These are phyloP conservation scores for Sporothrix pallida DNA, from an alignment of 2,329 filamentous ascomycete species.

Conservation along the genomic window DNA sequence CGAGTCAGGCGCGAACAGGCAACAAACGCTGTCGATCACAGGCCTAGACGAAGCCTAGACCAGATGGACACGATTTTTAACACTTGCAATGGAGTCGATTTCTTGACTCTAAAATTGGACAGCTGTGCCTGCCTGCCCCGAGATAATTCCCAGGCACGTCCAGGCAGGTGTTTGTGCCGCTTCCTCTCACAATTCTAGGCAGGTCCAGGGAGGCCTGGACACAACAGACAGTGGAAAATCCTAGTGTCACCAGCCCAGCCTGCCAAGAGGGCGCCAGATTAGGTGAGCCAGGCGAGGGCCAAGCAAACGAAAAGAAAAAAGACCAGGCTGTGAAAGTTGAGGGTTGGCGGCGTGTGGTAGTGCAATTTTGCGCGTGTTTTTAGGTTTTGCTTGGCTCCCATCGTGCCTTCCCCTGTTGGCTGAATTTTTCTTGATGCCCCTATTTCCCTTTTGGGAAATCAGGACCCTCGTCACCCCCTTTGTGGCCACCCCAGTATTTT, in stretches of 20 bases:
- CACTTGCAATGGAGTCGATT: too few relatives aligned
- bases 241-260: neutral
- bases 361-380: neutral
- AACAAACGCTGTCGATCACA: neutral
- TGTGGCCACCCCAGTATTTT: constrained; percentile 5
- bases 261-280: neutral
- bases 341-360: neutral
- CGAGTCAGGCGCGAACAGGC: neutral
- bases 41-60: neutral
- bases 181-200: neutral
- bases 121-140: too few relatives aligned
- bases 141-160: neutral
- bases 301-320: too few relatives aligned
- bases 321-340: neutral
- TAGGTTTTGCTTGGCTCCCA: neutral
- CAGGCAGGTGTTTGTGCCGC: neutral
- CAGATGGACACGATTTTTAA: neutral
- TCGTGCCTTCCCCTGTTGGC: neutral
- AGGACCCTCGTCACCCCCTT: neutral
- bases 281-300: too few relatives aligned
- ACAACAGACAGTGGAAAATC: neutral
- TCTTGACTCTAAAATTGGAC: neutral
- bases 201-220: neutral
- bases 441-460: too few relatives aligned
- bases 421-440: neutral